Conservation (phyloP, 2,329 filamentous ascomycete species). For the Knufia petricola region DNA sequence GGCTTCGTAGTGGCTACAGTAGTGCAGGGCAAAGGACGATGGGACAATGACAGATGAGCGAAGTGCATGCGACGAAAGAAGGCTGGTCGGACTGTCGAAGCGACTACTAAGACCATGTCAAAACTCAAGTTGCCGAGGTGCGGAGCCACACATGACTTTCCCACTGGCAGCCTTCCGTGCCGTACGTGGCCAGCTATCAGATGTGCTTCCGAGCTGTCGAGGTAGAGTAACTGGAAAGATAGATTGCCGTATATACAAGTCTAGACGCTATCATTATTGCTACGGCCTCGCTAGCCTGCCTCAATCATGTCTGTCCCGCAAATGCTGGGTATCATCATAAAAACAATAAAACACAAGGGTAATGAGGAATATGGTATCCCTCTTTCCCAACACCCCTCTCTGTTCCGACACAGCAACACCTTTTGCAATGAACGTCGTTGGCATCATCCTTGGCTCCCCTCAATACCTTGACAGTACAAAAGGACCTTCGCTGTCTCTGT, state of each 20-base stretch:
- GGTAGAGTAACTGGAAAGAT: not conserved
- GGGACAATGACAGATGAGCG: slow-evolving; percentile 1
- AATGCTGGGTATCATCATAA: slow-evolving; percentile 8
- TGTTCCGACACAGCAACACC: not conserved
- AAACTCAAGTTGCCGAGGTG: slow-evolving; percentile 4
- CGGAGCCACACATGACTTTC: too few relatives aligned
- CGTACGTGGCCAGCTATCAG: too few relatives aligned
- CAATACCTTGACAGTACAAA: slow-evolving; percentile 8
- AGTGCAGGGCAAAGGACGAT: not conserved
- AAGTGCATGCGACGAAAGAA: not conserved
- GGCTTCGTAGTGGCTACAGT: not conserved
- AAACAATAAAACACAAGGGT: not conserved
- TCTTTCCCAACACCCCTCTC: not conserved
- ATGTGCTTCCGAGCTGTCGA: too few relatives aligned
- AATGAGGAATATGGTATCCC: not conserved
- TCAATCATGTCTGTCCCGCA: not conserved
- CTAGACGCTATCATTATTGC: not conserved
- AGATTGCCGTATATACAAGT: not conserved
- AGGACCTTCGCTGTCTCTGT: slow-evolving; percentile 7
- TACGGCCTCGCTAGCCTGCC: not conserved
- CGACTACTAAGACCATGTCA: too few relatives aligned
- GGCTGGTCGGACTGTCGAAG: not conserved
- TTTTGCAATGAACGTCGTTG: not conserved
- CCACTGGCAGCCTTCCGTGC: too few relatives aligned
- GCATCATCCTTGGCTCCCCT: not conserved